Conservation (phyloP, 495 filamentous ascomycete genomes). For the Corynascus novoguineensis region DNA sequence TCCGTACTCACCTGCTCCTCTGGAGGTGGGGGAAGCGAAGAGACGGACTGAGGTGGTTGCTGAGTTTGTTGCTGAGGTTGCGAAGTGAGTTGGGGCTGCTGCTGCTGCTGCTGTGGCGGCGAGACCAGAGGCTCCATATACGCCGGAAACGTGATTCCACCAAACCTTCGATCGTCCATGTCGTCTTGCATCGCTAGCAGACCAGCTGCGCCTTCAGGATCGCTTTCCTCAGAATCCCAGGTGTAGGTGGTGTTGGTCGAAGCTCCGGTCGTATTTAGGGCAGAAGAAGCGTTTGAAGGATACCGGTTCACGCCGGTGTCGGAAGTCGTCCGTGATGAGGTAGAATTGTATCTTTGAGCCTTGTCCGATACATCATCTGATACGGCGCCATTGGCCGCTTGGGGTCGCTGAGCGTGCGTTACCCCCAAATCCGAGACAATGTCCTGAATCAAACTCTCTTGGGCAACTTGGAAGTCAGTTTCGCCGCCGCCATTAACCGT, state of each 20-base stretch:
- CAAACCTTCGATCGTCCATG: constrained; percentile 69
- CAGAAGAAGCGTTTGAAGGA: constrained; percentile 44
- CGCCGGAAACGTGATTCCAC: constrained; percentile 28
- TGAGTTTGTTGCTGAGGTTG: not conserved
- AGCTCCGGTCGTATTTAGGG: constrained; percentile 30
- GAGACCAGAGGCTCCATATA: constrained; percentile 21
- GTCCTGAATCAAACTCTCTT: constrained; percentile 50
- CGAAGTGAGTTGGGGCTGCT: not conserved
- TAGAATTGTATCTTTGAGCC: constrained; percentile 47
- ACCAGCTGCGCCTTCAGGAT: constrained; percentile 84
- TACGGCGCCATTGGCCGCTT: constrained; percentile 32
- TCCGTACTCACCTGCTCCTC: constrained; percentile 56
- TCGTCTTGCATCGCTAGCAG: constrained; percentile 79
- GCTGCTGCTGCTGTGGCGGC: not conserved
- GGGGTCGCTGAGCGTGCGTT: constrained; percentile 28
- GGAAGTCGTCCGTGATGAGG: constrained; percentile 39
- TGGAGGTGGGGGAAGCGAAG: constrained; percentile 27
- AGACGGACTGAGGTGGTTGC: constrained; percentile 1
- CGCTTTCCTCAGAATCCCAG: constrained; percentile 62
- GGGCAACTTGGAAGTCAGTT: constrained; percentile 35
- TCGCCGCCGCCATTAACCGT: constrained; percentile 25
- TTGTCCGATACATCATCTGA: constrained; percentile 39
- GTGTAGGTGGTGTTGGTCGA: constrained; percentile 31
- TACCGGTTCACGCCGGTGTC: constrained; percentile 34
- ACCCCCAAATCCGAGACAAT: constrained; percentile 47